A percentile compares a stretch with the other conserved stretches of the same genome.
Evolutionary conservation across 2,329 filamentous ascomycete species (phyloP).

Genomic region (Dothideomycetidae sp.): DNA sequence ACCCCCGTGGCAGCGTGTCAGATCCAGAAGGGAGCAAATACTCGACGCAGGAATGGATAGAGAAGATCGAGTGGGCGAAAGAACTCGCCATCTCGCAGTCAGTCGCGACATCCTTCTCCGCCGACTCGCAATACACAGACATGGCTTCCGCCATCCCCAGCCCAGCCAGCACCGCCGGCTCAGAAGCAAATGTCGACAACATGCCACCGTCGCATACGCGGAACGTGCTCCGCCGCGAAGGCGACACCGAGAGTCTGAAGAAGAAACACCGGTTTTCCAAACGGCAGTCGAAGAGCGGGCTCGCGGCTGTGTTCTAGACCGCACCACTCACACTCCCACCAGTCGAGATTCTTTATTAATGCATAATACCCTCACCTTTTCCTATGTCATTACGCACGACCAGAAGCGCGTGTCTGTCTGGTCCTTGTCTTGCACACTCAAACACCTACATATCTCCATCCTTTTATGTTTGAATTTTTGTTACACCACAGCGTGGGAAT

Average conservation of each 20-base stretch:
- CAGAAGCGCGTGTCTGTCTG: too few relatives aligned
- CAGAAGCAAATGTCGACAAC: slow-evolving; percentile 29
- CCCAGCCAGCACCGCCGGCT: slow-evolving; percentile 58
- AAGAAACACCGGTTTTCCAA: slow-evolving; percentile 63
- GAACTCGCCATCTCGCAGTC: slow-evolving; percentile 70
- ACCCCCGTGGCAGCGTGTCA: slow-evolving; percentile 58
- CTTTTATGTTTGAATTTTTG: too few relatives aligned
- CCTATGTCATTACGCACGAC: too few relatives aligned
- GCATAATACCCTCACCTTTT: too few relatives aligned
- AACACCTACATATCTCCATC: too few relatives aligned
- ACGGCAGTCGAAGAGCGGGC: slow-evolving; percentile 84
- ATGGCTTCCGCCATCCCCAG: slow-evolving; percentile 50
- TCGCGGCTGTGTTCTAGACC: slow-evolving; percentile 65
- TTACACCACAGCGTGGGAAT: too few relatives aligned
- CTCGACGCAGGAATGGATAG: slow-evolving; percentile 81
- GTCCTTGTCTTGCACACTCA: too few relatives aligned
- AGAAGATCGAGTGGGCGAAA: slow-evolving; percentile 70
- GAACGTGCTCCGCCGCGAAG: slow-evolving; percentile 29
- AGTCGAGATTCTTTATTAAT: too few relatives aligned
- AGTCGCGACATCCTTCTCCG: slow-evolving; percentile 49
- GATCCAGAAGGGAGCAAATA: slow-evolving; percentile 50
- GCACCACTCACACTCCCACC: too few relatives aligned
- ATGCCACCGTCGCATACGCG: slow-evolving; percentile 26
- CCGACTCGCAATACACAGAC: slow-evolving; percentile 31
- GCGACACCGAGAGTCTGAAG: slow-evolving; percentile 38